Percentiles rank a stretch among this genome's conserved stretches.
Evolutionary conservation across 2,329 filamentous ascomycete genomes (phyloP).

Genomic region (Talaromyces piceae): DNA sequence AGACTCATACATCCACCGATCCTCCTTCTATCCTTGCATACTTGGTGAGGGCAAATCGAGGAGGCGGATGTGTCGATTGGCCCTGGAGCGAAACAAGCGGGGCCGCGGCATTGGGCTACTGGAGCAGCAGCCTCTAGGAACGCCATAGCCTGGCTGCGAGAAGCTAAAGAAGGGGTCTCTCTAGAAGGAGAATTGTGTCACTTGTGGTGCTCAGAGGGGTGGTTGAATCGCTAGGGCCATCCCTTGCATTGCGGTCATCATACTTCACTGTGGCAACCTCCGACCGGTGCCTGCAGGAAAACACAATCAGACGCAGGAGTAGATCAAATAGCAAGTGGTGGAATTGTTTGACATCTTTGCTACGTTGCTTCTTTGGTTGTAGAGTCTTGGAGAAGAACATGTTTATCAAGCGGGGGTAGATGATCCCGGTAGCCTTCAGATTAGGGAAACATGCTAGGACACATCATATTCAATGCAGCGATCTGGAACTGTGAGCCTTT

Average conservation of each 20-base stretch:
- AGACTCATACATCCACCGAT: conserved; percentile 13
- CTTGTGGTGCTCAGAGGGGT: conserved; percentile 15
- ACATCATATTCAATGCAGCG: not conserved
- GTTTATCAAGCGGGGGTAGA: not conserved
- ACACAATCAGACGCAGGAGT: conserved; percentile 5
- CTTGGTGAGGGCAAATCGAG: conserved; percentile 18
- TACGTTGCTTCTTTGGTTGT: not conserved
- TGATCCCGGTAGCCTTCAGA: not conserved
- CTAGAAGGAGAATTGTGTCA: conserved; percentile 7
- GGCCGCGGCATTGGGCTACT: conserved; percentile 1
- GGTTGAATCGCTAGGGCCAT: conserved; percentile 21
- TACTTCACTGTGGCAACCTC: conserved; percentile 17
- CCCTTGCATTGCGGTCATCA: conserved; percentile 23
- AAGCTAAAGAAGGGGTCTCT: conserved; percentile 6
- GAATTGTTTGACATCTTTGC: not conserved
- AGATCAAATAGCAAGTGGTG: not conserved
- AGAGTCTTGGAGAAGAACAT: not conserved
- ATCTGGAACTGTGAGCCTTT: not conserved
- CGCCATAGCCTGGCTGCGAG: not conserved
- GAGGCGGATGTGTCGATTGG: conserved; percentile 6
- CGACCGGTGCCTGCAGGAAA: not conserved
- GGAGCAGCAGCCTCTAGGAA: not conserved
- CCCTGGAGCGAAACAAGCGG: conserved; percentile 4
- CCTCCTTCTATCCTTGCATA: conserved; percentile 31
- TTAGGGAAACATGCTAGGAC: not conserved